Conservation (phyloP, 305 asterid genomes). For the Striga hermonthica region DNA sequence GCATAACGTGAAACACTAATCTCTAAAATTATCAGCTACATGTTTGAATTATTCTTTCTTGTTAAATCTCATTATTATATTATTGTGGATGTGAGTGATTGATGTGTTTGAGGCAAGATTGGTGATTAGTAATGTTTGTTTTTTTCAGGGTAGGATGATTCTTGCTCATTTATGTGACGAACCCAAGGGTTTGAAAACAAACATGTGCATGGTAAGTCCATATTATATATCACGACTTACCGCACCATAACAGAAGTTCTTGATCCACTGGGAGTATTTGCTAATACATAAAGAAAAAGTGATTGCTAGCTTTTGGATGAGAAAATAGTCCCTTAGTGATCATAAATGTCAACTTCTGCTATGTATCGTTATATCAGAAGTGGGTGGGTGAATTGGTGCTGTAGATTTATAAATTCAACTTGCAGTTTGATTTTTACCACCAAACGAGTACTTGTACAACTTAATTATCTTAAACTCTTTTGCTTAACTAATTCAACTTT, state of each 20-base stretch:
- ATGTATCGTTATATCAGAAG: background rate
- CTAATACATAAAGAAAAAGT: background rate
- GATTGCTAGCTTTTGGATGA: background rate
- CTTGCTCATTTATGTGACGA: conserved; percentile 93
- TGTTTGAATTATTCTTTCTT: background rate
- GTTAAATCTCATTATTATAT: background rate
- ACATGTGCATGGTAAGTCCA: conserved; percentile 76
- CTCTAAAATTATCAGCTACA: background rate
- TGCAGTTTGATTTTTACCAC: background rate
- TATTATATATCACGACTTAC: background rate
- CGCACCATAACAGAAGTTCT: background rate
- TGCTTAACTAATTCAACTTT: background rate
- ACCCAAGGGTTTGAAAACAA: conserved; percentile 96
- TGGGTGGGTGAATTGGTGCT: background rate
- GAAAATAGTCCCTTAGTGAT: background rate
- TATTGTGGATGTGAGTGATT: conserved; percentile 9
- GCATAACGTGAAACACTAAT: background rate
- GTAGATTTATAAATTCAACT: background rate
- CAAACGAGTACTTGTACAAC: background rate
- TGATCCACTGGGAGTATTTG: background rate
- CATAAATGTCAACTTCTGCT: background rate
- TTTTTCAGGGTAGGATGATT: conserved; percentile 87
- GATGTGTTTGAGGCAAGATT: conserved; percentile 18
- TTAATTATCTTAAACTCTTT: background rate
- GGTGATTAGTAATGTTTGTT: conserved; percentile 31